A percentile compares a stretch with the other conserved stretches of the same genome.
These are phyloP conservation scores for Blumeriella jaapii DNA, from an alignment of 2,329 filamentous ascomycete species.

Conservation along the genomic window DNA sequence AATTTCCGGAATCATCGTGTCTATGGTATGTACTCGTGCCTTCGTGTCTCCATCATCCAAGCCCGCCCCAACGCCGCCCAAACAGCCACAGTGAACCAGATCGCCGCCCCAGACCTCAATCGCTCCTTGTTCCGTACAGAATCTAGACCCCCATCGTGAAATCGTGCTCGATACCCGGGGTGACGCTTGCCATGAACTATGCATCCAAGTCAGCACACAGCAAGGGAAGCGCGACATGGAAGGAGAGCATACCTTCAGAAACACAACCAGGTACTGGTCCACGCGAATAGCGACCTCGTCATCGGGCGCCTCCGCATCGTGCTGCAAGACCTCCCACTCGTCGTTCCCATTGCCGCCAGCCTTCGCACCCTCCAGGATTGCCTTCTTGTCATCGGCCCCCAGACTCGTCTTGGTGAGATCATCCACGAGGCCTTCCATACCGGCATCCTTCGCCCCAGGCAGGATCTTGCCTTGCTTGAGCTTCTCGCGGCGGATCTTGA, in stretches of 20 bases:
- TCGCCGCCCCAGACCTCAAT: background rate
- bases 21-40: background rate
- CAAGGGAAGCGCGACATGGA: slow-evolving; percentile 3
- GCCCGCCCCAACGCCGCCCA: background rate
- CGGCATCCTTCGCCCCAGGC: slow-evolving; percentile 35
- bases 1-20: background rate
- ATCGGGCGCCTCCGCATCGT: slow-evolving; percentile 45
- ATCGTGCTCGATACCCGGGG: slow-evolving; percentile 93
- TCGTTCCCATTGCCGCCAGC: slow-evolving; percentile 40
- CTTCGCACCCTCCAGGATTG: slow-evolving; percentile 31
- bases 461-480: slow-evolving; percentile 48
- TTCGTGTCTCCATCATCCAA: background rate
- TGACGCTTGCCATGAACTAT: slow-evolving; percentile 80
- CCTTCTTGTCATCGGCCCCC: slow-evolving; percentile 35
- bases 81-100: background rate
- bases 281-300: slow-evolving; percentile 74
- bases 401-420: slow-evolving; percentile 57
- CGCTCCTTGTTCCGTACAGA: background rate
- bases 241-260: slow-evolving; percentile 52
- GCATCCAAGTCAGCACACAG: slow-evolving; percentile 19
- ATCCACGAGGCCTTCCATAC: slow-evolving; percentile 79
- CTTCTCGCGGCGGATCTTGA: slow-evolving; percentile 81
- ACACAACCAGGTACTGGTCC: slow-evolving; percentile 82
- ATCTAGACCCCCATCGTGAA: slow-evolving; percentile 84
- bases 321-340: slow-evolving; percentile 55